Base-by-base conservation (phyloP, 176 grass and related monocot genomes). In the Ensete ventricosum region DNA sequence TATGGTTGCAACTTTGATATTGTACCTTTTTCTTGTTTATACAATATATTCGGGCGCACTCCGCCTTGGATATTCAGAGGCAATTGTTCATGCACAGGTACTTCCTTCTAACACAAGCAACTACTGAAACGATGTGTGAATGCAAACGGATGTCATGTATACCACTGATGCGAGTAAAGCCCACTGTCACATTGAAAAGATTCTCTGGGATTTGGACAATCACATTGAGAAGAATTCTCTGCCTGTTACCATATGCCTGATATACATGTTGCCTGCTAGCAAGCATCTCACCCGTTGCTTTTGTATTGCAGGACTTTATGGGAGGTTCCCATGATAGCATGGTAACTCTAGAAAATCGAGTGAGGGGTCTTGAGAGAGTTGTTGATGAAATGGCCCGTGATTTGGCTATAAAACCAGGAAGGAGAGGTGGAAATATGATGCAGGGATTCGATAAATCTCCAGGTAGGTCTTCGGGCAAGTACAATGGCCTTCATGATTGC, bases 261-360 rank as follows among this genome's bases (percentile, higher is more conserved):
- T 43, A 43, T 43, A 43, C 34, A 43, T 43, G 34, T 43, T 43
- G 34, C 34, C 34, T 5, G 34, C 34, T 43, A 4, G 34, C 34
- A 60, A 60, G 4, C n/a, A n/a, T 19, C 16, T 60, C 14, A 60
- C 14, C 3, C 9, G 17, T 60, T 13, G 21, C 16, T 22, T 20
- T 13, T 26, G 11, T 65, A 78, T 80, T 89, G 87, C 74, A 99
- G 95, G 90, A 94, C 80, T 99, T 99, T 69, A 99, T 99, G 95
- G 95, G 95, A 64, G 95, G 95, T 22, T 99, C 95, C 52, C 95
- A 86, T 84, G 95, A 99, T 75, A 94, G 88, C 70, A 94, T 99
- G 90, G 84, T 99, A 75, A 99, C 90, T 59, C 79, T 99, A 20
- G 95, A 99, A 69, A 99, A 94, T 75, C 82, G 95, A 83, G 95